These are phyloP conservation scores for Phaeophleospora eucalypticola DNA, from an alignment of 2,329 filamentous ascomycete species.

Conservation along the genomic window DNA sequence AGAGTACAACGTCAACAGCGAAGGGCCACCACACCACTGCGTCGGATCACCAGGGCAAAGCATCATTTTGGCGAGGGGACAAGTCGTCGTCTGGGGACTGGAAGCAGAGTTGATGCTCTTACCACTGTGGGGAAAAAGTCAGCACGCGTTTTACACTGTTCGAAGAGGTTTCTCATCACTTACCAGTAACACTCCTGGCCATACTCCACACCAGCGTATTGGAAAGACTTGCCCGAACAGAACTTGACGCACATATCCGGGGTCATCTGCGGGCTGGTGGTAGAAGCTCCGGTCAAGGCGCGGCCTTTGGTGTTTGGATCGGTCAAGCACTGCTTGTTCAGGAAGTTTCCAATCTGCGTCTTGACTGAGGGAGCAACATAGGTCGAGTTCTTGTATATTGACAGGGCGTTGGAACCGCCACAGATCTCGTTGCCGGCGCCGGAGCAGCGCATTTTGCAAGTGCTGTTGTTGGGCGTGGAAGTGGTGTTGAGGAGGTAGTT, in stretches of 20 bases:
- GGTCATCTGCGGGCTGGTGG: slow-evolving; percentile 20
- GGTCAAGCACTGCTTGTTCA: slow-evolving; percentile 20
- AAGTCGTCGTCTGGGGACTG: slow-evolving; percentile 18
- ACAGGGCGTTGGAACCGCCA: slow-evolving; percentile 29
- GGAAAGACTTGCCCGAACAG: slow-evolving; percentile 26
- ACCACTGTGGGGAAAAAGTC: no score
- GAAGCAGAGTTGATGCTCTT: slow-evolving; percentile 17
- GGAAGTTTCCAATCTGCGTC: slow-evolving; percentile 23
- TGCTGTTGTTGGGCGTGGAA: slow-evolving; percentile 16
- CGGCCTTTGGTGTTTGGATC: slow-evolving; percentile 23
- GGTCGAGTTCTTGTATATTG: slow-evolving; percentile 24
- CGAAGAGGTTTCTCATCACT: no score
- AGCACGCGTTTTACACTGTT: no score
- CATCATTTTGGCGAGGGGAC: slow-evolving; percentile 22
- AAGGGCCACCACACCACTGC: slow-evolving; percentile 30
- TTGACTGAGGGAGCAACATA: slow-evolving; percentile 19
- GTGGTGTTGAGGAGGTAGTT: slow-evolving; percentile 14
- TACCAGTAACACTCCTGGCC: slow-evolving; percentile 27
- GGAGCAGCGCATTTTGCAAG: slow-evolving; percentile 27
- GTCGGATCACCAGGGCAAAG: slow-evolving; percentile 26
- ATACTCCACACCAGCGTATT: slow-evolving; percentile 28
- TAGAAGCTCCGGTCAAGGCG: slow-evolving; percentile 18
- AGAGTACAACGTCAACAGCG: slow-evolving; percentile 32
- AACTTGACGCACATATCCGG: slow-evolving; percentile 29
- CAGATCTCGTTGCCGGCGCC: slow-evolving; percentile 28